Percentiles rank a stretch among this genome's conserved stretches.
Conservation (phyloP, 1,139 yeast species). For the Taphrina flavorubra region DNA sequence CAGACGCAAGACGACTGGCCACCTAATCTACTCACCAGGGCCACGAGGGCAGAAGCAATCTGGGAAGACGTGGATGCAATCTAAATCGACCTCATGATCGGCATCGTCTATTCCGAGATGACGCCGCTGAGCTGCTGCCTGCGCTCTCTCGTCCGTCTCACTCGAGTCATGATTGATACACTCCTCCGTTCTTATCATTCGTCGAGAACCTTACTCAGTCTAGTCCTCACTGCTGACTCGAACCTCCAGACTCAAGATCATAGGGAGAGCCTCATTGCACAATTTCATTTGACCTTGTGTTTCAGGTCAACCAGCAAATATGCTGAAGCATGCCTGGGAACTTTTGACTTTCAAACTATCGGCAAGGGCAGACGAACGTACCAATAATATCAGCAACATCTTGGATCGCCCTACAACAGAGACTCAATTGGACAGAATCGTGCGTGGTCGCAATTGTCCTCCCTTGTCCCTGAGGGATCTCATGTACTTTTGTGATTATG, state of each 20-base stretch:
- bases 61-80: conserved; percentile 2
- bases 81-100: neutral
- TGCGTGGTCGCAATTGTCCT: conserved; percentile 5
- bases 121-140: neutral
- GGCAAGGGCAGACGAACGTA: neutral
- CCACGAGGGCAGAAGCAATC: neutral
- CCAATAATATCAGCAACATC: neutral
- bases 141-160: neutral
- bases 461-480: conserved; percentile 11
- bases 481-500: conserved; percentile 9
- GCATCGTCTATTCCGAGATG: neutral
- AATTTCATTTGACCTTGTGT: too few species aligned
- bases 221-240: too few species aligned
- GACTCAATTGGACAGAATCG: conserved; percentile 2
- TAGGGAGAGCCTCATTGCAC: too few species aligned
- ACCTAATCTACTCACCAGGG: neutral
- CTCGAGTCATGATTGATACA: neutral
- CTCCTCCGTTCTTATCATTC: neutral
- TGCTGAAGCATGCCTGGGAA: conserved; percentile 10
- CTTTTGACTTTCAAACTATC: neutral
- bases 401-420: neutral
- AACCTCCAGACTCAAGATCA: too few species aligned
- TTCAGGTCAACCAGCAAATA: neutral
- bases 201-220: neutral
- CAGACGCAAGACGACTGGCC: neutral